Evolutionary conservation across 1,284 basidiomycete species (phyloP).

Genomic region (Leccinum ambiguum): DNA sequence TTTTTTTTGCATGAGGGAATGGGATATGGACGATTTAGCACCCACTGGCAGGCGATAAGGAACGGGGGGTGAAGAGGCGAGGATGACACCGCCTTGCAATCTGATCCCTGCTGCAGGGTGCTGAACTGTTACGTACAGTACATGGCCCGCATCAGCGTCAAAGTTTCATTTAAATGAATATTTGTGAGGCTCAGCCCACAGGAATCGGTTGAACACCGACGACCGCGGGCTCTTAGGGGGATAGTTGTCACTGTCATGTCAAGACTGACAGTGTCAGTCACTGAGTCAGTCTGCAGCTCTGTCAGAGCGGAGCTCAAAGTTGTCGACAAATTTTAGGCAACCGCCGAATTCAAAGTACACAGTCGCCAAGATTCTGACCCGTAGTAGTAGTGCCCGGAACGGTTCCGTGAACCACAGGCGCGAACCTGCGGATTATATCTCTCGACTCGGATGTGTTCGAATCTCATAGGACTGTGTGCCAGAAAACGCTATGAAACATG

Average conservation of each 20-base stretch:
- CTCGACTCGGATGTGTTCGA: neutral
- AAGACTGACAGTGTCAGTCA: neutral
- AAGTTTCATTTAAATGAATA: neutral
- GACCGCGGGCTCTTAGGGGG: neutral
- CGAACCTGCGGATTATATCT: neutral
- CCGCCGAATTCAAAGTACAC: neutral
- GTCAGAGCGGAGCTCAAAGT: neutral
- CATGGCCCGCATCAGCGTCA: neutral
- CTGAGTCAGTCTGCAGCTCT: no score
- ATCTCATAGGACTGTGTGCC: neutral
- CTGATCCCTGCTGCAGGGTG: neutral
- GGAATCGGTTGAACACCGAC: neutral
- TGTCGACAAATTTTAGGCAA: neutral
- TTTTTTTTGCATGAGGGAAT: neutral
- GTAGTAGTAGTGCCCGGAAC: neutral
- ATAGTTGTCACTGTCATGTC: neutral
- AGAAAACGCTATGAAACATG: neutral
- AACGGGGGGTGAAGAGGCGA: neutral
- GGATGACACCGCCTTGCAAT: neutral
- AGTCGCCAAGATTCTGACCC: neutral
- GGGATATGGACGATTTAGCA: neutral
- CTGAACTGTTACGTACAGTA: neutral
- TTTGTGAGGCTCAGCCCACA: no score
- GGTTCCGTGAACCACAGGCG: neutral
- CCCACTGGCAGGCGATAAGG: neutral